Evolutionary conservation across 2,329 filamentous ascomycete genomes (phyloP).

Genomic region (Phaeosphaeriaceae sp.): DNA sequence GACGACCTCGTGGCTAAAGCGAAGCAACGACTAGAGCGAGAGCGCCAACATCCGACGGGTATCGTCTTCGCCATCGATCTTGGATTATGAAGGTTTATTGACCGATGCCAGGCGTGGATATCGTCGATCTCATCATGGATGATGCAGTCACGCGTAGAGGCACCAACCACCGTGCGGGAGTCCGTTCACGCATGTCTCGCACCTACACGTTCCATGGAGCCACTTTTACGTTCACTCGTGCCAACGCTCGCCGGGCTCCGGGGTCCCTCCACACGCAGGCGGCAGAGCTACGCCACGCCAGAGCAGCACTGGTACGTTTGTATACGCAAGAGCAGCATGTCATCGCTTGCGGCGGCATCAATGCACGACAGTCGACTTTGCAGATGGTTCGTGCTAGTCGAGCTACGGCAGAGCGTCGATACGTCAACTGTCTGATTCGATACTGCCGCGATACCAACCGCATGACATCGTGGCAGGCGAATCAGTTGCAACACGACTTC

Average conservation of each 20-base stretch:
- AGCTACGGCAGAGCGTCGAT: constrained; percentile 20
- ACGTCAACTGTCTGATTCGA: constrained; percentile 24
- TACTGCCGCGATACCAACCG: constrained; percentile 20
- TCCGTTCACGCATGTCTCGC: neutral
- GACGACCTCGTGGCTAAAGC: constrained; percentile 20
- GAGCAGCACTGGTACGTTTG: constrained; percentile 13
- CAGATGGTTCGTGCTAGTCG: constrained; percentile 9
- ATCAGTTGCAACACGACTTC: constrained; percentile 15
- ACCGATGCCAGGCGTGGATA: constrained; percentile 22
- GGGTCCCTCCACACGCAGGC: constrained; percentile 7
- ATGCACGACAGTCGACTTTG: neutral
- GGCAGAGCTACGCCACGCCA: constrained; percentile 12
- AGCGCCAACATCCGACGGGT: constrained; percentile 24
- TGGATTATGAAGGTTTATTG: neutral
- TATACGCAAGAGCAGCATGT: constrained; percentile 17
- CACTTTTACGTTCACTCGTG: neutral
- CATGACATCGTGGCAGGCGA: constrained; percentile 13
- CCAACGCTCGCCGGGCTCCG: neutral
- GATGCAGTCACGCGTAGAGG: constrained; percentile 4
- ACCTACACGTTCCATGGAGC: neutral
- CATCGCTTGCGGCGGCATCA: neutral
- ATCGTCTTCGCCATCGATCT: neutral
- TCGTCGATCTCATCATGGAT: constrained; percentile 39
- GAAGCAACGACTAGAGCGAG: constrained; percentile 20
- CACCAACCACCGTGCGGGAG: neutral